phyloP scores from a whole-genome alignment of 176 grass and related monocot species.

The Oryza nivara region DNA sequence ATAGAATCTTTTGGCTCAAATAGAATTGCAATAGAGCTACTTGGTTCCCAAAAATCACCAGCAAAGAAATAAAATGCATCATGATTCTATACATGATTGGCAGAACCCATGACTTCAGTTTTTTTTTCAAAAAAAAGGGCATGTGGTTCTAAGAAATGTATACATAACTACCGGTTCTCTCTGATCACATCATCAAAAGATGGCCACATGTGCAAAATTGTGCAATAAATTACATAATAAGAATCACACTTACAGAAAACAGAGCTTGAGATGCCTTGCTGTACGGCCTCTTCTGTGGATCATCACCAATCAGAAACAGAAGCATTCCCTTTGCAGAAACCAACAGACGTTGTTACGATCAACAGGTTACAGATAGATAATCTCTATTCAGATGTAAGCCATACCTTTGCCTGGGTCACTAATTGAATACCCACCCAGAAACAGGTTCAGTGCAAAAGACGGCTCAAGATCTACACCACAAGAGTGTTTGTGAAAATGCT shows the following conservation, averaged over 20 bases:
- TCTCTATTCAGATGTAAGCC: not conserved
- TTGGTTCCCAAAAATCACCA: conserved; percentile 3
- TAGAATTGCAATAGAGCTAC: not conserved
- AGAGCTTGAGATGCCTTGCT: conserved; percentile 40
- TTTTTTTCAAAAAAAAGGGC: not conserved
- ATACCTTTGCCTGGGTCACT: conserved; percentile 44
- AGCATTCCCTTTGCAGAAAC: conserved; percentile 50
- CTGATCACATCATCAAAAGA: not conserved
- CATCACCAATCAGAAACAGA: conserved; percentile 45
- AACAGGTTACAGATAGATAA: not conserved
- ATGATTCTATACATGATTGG: not conserved
- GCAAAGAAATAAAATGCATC: conserved; percentile 3
- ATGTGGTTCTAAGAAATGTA: not conserved
- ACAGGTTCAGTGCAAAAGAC: conserved; percentile 63
- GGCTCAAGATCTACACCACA: conserved; percentile 43
- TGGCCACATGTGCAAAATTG: not conserved
- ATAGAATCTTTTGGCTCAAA: not conserved
- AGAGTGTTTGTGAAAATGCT: not conserved
- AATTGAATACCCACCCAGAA: conserved; percentile 52
- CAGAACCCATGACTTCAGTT: not conserved
- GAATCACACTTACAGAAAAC: conserved; percentile 50
- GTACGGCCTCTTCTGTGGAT: conserved; percentile 51
- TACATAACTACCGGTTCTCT: not conserved
- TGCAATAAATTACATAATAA: not conserved
- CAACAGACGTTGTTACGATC: not conserved